Evolutionary conservation across 345 rosid genomes (phyloP), one percentile per base, ranked within the genome.

Genomic region (Bretschneidera sinensis): DNA sequence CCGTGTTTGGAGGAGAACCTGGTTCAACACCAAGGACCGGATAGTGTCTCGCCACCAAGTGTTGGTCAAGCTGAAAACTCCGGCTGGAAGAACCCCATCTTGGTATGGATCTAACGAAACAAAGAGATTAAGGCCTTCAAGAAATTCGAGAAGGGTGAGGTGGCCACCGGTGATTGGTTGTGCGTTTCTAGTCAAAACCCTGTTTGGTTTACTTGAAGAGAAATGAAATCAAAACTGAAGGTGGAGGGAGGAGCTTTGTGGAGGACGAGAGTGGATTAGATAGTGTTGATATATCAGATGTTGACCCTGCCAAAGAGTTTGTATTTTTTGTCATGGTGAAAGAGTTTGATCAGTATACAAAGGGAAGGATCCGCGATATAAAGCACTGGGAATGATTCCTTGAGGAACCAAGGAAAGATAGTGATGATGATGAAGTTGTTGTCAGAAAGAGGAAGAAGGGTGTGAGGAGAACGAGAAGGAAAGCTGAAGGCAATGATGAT

Each of bases 341-440:
- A 16, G 95, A 85, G 51, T 88, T 86, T 74, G 88, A 88, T 68
- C 75, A 61, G 43, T 86, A 83, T 25, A 81, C 85, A 0, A 85
- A 80, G 65, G 72, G 72, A 39, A 75, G 71, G 51, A 72, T 83
- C 23, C 33, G 63, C 0, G 64, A 76, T 21, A 18, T 70, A 4
- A 79, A 69, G 69, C 59, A 83, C 24, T 91, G 96, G 98, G 88
- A 86, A 47, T 91, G 96, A 96, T 91, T 86, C 23, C 60, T 91
- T 5, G 85, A 81, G 59, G 96, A 86, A 73, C 48, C 55, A 10
- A 65, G 22, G 17, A 70, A 65, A 33, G 60, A 69, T 28, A 62
- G 68, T 16, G 75, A 77, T 10, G 74, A 72, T 16, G 69, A 70
- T 4, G 76, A 67, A 16, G 85, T 61, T 19, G 81, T 66, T 1